Base-by-base conservation (phyloP, 495 filamentous ascomycete species). In the Penicillium malachiteum region DNA sequence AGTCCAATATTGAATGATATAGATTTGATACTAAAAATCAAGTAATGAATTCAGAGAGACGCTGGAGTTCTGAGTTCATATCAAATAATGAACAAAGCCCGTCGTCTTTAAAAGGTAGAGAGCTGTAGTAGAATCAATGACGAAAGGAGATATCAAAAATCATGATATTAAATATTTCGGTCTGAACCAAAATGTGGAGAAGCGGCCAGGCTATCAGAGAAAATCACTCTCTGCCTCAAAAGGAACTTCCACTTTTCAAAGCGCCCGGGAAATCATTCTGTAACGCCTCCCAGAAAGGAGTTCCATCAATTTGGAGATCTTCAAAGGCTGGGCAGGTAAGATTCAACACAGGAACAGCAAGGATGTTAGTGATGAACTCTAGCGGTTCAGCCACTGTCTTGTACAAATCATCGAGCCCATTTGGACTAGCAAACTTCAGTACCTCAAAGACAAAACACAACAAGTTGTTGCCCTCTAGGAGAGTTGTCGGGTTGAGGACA, bases 361-460 rank as follows among this genome's bases (percentile, higher is more conserved):
- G 35, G 5, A 56, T 45, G 12, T 73, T 60, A 1, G 58, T 60
- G 39, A 73, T 44, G 1, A 67, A 64, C 16, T 63, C 60, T 60
- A 77, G 18, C 13, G 75, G 62, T 14, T 51, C 54, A 10, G 73
- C 67, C n/a, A 76, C 47, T 10, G 69, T 70, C 32, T 62, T 54
- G 49, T 75, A 75, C 4, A 80, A 13, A 1, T 65, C 67, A 11
- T 64, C 58, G 26, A 81, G 55, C 0, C 68, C 56, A 58, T 76
- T 74, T 4, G 78, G 78, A 31, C 68, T 75, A 13, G 65, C 69
- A 14, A 73, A 66, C 46, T 78, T 73, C 13, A 75, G 45, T 9
- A 70, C 60, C 44, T 78, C 71, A 26, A 75, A 75, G 1, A 70
- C 64, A 45, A 81, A 81, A 54, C 80, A 84, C 1, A 72, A 49